Evolutionary conservation across 768 basidiomycete species (phyloP).

Genomic region (Russula virescens): DNA sequence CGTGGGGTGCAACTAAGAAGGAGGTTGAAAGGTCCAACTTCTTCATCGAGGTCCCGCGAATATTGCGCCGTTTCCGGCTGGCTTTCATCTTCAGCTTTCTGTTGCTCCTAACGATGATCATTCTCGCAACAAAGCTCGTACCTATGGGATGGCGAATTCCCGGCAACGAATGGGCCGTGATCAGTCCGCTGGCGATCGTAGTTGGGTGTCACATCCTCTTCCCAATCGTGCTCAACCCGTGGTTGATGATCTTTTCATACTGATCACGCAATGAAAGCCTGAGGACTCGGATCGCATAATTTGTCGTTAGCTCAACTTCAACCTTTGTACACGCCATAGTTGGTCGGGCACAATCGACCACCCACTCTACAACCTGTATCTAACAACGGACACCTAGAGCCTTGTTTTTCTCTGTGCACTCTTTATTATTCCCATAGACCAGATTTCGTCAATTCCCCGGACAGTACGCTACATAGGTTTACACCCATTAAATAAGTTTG

Average conservation of each 20-base stretch:
- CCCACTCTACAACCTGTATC: not conserved
- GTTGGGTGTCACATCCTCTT: constrained; percentile 63
- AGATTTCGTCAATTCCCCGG: not conserved
- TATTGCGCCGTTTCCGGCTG: constrained; percentile 72
- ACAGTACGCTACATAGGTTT: not conserved
- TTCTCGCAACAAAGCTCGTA: constrained; percentile 48
- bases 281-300: no score
- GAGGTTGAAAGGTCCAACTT: constrained; percentile 87
- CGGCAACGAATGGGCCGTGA: constrained; percentile 65
- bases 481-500: not conserved
- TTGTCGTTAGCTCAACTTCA: no score
- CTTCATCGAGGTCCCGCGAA: constrained; percentile 84
- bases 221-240: constrained; percentile 84
- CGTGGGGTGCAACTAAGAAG: constrained; percentile 62
- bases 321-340: no score
- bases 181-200: constrained; percentile 65
- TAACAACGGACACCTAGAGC: not conserved
- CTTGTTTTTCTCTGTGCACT: no score
- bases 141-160: constrained; percentile 62
- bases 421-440: not conserved
- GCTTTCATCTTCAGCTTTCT: constrained; percentile 53
- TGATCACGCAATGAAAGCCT: constrained; percentile 26
- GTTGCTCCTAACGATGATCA: constrained; percentile 46
- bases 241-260: no score
- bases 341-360: no score